Evolutionary conservation across 202 grass and related monocot species (phyloP).

Genomic region (Dendrocalamus latiflorus): DNA sequence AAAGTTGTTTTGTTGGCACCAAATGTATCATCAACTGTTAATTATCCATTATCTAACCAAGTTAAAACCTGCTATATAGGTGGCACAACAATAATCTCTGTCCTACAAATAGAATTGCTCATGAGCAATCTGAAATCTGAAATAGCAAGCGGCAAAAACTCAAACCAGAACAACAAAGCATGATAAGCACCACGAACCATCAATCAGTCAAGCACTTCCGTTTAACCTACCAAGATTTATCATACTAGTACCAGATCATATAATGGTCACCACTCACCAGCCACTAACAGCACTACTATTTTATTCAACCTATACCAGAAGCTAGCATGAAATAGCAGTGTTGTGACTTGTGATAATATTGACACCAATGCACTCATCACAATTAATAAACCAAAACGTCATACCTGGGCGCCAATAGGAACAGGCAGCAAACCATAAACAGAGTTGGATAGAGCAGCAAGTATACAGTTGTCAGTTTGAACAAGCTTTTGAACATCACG

Average conservation of each 20-base stretch:
- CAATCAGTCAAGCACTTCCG: background rate
- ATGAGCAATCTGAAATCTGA: background rate
- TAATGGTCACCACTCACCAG: background rate
- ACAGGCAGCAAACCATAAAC: constrained; percentile 83
- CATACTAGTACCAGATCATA: background rate
- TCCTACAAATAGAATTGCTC: background rate
- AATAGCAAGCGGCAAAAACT: background rate
- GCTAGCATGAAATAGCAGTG: constrained; percentile 7
- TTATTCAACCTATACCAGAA: background rate
- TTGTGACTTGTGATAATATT: background rate
- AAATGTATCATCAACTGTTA: background rate
- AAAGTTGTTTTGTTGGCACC: background rate
- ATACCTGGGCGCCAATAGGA: constrained; percentile 95
- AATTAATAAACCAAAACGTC: constrained; percentile 32
- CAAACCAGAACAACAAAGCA: background rate
- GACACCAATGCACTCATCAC: background rate
- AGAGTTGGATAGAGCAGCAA: constrained; percentile 66
- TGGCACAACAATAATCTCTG: background rate
- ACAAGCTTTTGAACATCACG: constrained; percentile 88
- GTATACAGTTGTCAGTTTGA: constrained; percentile 84
- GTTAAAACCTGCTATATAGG: background rate
- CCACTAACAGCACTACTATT: background rate
- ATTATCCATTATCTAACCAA: background rate
- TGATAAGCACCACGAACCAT: background rate
- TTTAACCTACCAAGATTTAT: background rate